A percentile compares a stretch with the other conserved stretches of the same genome.
These are phyloP conservation scores for Phytophthora litchii DNA, from an alignment of 352 stramenopile species.

Conservation along the genomic window DNA sequence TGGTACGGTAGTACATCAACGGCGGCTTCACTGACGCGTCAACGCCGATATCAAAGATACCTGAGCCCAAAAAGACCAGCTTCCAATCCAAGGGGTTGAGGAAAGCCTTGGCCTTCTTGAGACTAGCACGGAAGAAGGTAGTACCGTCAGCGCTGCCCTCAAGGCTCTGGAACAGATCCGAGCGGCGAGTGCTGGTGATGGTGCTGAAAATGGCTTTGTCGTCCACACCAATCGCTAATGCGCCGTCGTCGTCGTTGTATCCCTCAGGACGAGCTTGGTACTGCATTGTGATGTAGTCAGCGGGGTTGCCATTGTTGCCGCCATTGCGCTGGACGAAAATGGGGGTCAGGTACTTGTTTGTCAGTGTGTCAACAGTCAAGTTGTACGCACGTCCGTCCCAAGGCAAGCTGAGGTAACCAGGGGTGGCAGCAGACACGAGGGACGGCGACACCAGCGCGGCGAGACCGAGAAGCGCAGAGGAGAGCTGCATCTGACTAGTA, in stretches of 20 bases:
- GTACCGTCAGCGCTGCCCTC: conserved; percentile 31
- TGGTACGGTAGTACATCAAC: conserved; percentile 50
- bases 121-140: conserved; percentile 57
- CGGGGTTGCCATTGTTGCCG: no score
- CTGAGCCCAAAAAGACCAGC: conserved; percentile 51
- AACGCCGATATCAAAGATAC: conserved; percentile 56
- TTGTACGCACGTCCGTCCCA: no score
- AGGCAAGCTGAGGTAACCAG: no score
- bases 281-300: conserved; percentile 20
- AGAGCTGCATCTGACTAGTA: no score
- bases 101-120: conserved; percentile 47
- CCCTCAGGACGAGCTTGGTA: conserved; percentile 1
- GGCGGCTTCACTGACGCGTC: conserved; percentile 40
- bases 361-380: no score
- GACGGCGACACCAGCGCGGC: no score
- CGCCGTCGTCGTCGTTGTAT: conserved; percentile 40
- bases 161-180: conserved; percentile 56
- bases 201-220: conserved; percentile 51
- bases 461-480: no score
- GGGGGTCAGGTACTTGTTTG: no score
- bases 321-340: no score
- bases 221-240: conserved; percentile 53
- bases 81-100: conserved; percentile 56
- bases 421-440: no score
- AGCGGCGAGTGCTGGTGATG: conserved; percentile 47